These are phyloP conservation scores for Chlorella sorokiniana DNA, from an alignment of 139 green algal species.

Conservation along the genomic window DNA sequence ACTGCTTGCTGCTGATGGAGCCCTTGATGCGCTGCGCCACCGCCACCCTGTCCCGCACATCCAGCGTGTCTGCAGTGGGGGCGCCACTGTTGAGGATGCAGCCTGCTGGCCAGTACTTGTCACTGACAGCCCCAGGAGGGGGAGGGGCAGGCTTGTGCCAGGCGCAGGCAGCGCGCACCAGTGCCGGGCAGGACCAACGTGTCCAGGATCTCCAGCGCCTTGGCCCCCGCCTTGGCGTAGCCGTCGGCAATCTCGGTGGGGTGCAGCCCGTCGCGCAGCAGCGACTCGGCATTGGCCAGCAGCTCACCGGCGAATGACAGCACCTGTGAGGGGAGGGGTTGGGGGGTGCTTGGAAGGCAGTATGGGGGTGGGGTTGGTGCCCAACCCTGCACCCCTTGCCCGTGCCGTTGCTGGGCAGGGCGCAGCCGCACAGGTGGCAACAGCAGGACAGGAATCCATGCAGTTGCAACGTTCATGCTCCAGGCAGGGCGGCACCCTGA, in stretches of 20 bases:
- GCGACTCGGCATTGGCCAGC: conserved; percentile 83
- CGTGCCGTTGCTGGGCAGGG: too few species aligned
- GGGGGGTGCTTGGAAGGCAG: too few species aligned
- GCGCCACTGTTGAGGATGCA: too few species aligned
- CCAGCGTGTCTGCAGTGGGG: conserved; percentile 67
- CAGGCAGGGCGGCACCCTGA: too few species aligned
- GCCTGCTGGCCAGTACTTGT: neutral
- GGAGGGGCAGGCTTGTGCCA: too few species aligned
- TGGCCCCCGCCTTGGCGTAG: conserved; percentile 84
- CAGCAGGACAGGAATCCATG: too few species aligned
- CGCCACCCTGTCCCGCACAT: conserved; percentile 77
- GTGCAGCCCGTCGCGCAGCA: conserved; percentile 93
- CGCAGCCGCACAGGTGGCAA: too few species aligned
- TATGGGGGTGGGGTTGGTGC: neutral
- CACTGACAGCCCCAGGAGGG: too few species aligned
- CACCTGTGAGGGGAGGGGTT: conserved; percentile 56
- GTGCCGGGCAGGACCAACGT: conserved; percentile 77
- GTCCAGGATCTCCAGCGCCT: conserved; percentile 88
- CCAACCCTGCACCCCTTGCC: neutral
- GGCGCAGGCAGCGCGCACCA: neutral
- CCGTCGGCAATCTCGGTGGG: conserved; percentile 94
- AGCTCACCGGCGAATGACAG: conserved; percentile 95
- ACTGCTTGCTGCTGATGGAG: conserved; percentile 88
- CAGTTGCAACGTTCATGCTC: too few species aligned
- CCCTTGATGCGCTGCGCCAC: conserved; percentile 80